Conservation (phyloP, 495 filamentous ascomycete genomes). For the Daldinia vernicosa region DNA sequence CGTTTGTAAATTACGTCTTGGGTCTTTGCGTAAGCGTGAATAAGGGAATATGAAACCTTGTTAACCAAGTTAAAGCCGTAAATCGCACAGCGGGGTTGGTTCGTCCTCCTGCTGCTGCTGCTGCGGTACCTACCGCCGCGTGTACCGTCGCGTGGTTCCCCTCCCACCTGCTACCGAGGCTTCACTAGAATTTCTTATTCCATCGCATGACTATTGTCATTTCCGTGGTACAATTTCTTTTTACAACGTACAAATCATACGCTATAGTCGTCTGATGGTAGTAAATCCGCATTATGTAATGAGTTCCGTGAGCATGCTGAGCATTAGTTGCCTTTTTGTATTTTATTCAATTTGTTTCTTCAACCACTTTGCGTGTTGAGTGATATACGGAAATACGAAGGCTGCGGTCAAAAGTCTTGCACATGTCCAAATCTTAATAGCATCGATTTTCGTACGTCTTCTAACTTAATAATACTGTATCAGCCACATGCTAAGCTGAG, state of each 20-base stretch:
- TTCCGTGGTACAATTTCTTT: neutral
- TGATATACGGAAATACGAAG: no score
- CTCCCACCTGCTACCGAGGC: slow-evolving; percentile 11
- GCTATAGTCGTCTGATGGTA: neutral
- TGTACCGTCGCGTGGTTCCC: slow-evolving; percentile 1
- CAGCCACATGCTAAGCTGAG: no score
- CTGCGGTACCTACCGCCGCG: slow-evolving; percentile 1
- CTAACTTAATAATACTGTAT: no score
- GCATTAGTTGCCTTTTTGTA: neutral
- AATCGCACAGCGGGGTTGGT: slow-evolving; percentile 7
- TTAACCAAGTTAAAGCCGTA: slow-evolving; percentile 5
- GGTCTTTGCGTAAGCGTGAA: neutral
- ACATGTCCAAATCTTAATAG: no score
- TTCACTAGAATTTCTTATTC: neutral
- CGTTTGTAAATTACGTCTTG: neutral
- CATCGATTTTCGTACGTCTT: no score
- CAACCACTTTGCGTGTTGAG: neutral
- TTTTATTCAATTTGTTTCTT: neutral
- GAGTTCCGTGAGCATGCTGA: neutral
- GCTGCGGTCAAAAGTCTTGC: no score
- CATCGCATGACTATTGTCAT: slow-evolving; percentile 7
- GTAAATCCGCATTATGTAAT: neutral
- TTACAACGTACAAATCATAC: neutral
- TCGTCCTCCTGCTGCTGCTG: neutral
- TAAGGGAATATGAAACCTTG: neutral